Base-by-base conservation (phyloP, 768 basidiomycete genomes). In the Cystobasidium onofrii region DNA sequence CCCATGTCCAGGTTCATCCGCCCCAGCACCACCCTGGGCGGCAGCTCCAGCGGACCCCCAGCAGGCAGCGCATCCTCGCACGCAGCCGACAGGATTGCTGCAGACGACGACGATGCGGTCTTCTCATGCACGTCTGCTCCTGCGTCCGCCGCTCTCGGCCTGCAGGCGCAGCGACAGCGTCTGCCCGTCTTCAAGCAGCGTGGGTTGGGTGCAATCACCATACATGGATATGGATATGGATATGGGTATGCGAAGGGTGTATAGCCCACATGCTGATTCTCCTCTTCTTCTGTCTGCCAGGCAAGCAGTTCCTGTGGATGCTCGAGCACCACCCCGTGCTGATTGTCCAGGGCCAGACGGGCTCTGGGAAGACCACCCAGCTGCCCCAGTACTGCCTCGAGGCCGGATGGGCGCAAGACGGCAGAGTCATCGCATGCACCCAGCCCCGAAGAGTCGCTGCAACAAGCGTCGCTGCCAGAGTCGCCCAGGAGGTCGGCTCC, bases 291-390 rank as follows among this genome's bases (percentile, higher is more conserved):
- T 7, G 10, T 2, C 3, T 1, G n/a, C 25, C 80, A 94, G 92
- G 87, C 64, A 85, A 91, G 55, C 88, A 87, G 75, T 83, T 98
- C 1, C 81, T 98, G 9, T 90, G 91, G 78, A 88, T 88, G 73
- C 82, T 97, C 29, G 95, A 98, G 82, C 87, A 86, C 66, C 85
- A 89, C 79, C 89, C 89, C 2, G 89, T 62, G 44, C 39, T 29
- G 9, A 62, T 97, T 63, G 88, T 98, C 4, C 90, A 95, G 10
- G 95, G 90, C 10, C 90, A 97, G 78, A 98, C 96, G 0, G 96
- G 96, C 1, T 96, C 91, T 73, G 96, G 96, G 57, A 98, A 99
- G 83, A 95, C 93, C 7, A 99, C 95, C 76, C 95, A 99, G 81
- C 85, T 99, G 55, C 95, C 96, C 0, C 96, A 98, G 82, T 99